Evolutionary conservation across 371 early-diverging fungal species (phyloP).

Genomic region (Catenaria anguillulae): DNA sequence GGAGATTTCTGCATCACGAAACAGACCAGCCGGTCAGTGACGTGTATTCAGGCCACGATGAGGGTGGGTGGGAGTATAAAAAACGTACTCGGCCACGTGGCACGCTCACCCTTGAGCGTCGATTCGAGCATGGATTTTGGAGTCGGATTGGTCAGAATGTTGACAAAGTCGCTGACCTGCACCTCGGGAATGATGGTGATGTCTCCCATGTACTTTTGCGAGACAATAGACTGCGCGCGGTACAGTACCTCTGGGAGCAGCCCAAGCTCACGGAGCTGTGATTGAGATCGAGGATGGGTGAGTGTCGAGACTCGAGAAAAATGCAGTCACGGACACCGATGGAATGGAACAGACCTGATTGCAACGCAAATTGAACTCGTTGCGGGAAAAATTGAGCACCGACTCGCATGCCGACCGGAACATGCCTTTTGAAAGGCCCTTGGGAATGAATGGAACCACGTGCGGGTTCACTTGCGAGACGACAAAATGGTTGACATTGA

Average conservation of each 20-base stretch:
- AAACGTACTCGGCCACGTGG: conserved; percentile 67
- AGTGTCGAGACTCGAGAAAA: too few species aligned
- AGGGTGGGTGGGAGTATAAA: too few species aligned
- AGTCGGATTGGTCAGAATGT: conserved; percentile 44
- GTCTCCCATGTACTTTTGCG: conserved; percentile 70
- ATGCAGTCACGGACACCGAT: too few species aligned
- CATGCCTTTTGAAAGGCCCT: conserved; percentile 31
- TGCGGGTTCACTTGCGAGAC: conserved; percentile 56
- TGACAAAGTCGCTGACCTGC: conserved; percentile 36
- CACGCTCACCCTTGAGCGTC: conserved; percentile 47
- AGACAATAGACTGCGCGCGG: conserved; percentile 51
- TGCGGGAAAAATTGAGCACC: conserved; percentile 40
- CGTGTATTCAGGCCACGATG: too few species aligned
- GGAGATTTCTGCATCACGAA: too few species aligned
- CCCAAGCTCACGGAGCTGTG: conserved; percentile 34
- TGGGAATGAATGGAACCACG: conserved; percentile 61
- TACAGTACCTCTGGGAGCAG: conserved; percentile 41
- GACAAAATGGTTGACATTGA: conserved; percentile 70
- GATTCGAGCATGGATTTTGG: conserved; percentile 27
- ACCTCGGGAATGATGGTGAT: conserved; percentile 70
- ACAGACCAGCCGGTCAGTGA: too few species aligned
- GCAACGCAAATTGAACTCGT: conserved; percentile 56
- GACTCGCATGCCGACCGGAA: conserved; percentile 30
- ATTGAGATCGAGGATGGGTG: too few species aligned
- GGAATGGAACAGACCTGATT: too few species aligned